Conservation (phyloP, 129 eudicot species). For the Chrysanthemum makinoi region DNA sequence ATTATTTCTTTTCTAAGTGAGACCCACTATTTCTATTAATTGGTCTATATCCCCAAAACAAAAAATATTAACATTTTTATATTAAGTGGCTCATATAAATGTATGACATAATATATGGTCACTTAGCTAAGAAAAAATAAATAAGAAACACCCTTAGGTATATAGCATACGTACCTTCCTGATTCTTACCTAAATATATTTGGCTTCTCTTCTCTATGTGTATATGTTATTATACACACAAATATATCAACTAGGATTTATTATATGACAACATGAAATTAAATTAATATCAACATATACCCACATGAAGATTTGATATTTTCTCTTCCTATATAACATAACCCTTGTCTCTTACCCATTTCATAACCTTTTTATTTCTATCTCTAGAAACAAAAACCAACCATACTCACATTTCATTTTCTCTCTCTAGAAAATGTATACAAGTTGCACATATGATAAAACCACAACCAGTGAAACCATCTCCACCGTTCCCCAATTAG, state of each 20-base stretch:
- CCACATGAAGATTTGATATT: slow-evolving; percentile 22
- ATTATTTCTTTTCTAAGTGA: too few species aligned
- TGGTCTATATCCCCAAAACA: too few species aligned
- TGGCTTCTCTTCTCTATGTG: slow-evolving; percentile 19
- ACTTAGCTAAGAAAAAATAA: too few species aligned
- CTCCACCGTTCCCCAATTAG: slow-evolving; percentile 23
- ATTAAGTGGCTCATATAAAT: too few species aligned
- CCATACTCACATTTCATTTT: not conserved
- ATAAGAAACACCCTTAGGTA: too few species aligned
- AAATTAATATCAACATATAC: slow-evolving; percentile 30
- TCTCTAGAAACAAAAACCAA: slow-evolving; percentile 15
- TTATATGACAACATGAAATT: slow-evolving; percentile 30
- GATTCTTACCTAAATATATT: slow-evolving; percentile 42
- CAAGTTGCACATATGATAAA: slow-evolving; percentile 47
- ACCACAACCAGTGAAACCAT: slow-evolving; percentile 53
- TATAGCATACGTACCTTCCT: slow-evolving; percentile 57
- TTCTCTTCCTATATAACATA: slow-evolving; percentile 50
- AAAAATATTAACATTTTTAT: too few species aligned
- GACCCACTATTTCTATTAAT: too few species aligned
- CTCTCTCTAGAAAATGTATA: slow-evolving; percentile 42
- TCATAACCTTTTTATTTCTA: slow-evolving; percentile 21
- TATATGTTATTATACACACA: slow-evolving; percentile 1
- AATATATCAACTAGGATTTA: slow-evolving; percentile 30
- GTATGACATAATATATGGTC: too few species aligned
- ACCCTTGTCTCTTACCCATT: slow-evolving; percentile 21